Evolutionary conservation across 2,329 filamentous ascomycete genomes (phyloP), one percentile per base, ranked within the genome.

Genomic region (Exophiala bonariae): DNA sequence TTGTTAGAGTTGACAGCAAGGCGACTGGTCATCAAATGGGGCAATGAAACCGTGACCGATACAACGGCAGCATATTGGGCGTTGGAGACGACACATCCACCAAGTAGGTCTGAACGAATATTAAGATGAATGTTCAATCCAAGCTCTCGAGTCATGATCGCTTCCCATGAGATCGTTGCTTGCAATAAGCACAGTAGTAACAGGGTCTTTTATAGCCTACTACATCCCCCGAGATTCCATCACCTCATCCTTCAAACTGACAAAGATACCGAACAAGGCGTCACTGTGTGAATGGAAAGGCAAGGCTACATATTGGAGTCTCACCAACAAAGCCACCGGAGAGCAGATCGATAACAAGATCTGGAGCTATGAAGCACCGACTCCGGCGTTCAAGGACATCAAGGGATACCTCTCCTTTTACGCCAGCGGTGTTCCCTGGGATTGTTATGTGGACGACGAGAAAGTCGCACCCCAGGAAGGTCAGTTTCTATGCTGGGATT

Each of bases 261-360:
- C 62, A 20, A 70, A 67, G 34, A 78, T 76, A 3, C 61, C 66
- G 2, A 71, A 71, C 47, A 66, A 63, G 32, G 40, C 44, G 48
- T 71, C 76, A 3, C 78, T 73, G 53, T 83, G 79, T 64, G 80
- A 83, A 62, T 83, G 78, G 77, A 83, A 83, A 62, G 80, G 80
- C 32, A 61, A 63, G 20, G 80, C 81, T 9, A 81, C 77, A 2
- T 83, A 84, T 61, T 81, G 79, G 64, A 67, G 72, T 47, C 63
- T 79, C 36, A 65, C 65, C 31, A 69, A 72, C 2, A 63, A 62
- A 33, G 61, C 62, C 33, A 59, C 61, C 5, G 63, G 61, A n/a
- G 59, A 68, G 32, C 65, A 64, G 1, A 68, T 83, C 6, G 62
- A 66, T 43, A 73, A 79, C 58, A 69, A 79, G 16, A 74, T 81